These are phyloP conservation scores for Hericium rajendrae DNA, from an alignment of 768 basidiomycete genomes.

Conservation along the genomic window DNA sequence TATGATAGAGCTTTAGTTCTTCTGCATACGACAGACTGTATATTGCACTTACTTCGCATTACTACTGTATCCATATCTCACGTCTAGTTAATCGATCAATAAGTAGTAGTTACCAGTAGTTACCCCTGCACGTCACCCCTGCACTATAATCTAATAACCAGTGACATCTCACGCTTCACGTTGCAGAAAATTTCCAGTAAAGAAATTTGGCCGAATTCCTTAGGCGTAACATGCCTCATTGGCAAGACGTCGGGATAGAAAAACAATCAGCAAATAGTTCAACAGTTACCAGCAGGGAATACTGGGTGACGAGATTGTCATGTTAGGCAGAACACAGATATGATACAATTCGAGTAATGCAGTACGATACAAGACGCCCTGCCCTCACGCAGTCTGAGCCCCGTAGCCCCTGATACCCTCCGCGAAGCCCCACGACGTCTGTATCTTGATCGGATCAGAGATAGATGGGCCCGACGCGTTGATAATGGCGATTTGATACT, in stretches of 20 bases:
- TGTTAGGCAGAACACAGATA: neutral
- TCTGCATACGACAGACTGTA: neutral
- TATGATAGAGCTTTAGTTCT: neutral
- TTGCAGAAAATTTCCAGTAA: too few species aligned
- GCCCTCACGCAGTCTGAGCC: constrained; percentile 69
- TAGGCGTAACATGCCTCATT: too few species aligned
- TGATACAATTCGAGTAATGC: neutral
- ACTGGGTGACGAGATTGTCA: too few species aligned
- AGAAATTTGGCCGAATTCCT: too few species aligned
- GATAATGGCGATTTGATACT: constrained; percentile 95
- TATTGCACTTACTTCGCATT: neutral
- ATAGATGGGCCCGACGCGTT: constrained; percentile 69
- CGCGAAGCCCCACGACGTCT: constrained; percentile 87
- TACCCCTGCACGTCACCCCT: too few species aligned
- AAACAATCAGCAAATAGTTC: too few species aligned
- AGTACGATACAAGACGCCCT: neutral
- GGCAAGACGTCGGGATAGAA: too few species aligned
- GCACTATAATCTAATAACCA: too few species aligned
- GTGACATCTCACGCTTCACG: too few species aligned
- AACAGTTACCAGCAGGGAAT: too few species aligned
- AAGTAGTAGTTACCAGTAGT: too few species aligned
- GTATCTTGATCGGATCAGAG: constrained; percentile 63
- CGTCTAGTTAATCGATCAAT: too few species aligned
- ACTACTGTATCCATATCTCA: neutral
- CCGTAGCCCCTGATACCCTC: constrained; percentile 90